A percentile compares a stretch with the other conserved stretches of the same genome.
These are phyloP conservation scores for Rhododendron molle DNA, from an alignment of 148 eudicot species.

Conservation along the genomic window DNA sequence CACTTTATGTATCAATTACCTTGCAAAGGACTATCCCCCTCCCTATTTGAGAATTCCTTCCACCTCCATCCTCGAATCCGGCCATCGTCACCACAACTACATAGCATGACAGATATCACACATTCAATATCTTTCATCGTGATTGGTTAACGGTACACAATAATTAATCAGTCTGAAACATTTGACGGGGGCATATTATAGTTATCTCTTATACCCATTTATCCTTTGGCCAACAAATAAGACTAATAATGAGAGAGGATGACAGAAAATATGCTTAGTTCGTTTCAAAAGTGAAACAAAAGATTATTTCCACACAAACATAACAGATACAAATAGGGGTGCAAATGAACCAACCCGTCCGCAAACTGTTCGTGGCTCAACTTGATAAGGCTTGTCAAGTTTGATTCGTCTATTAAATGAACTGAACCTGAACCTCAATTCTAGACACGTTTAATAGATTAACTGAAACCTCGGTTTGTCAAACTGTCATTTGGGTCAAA, in stretches of 20 bases:
- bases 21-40: constrained; percentile 28
- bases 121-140: background rate
- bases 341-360: background rate
- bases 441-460: background rate
- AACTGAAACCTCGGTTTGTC: background rate
- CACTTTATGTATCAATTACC: constrained; percentile 26
- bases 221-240: background rate
- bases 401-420: background rate
- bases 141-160: background rate
- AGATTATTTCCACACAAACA: background rate
- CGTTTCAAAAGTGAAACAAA: background rate
- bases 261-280: background rate
- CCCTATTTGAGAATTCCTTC: constrained; percentile 52
- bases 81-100: constrained; percentile 99
- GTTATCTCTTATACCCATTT: background rate
- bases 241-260: background rate
- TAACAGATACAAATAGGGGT: background rate
- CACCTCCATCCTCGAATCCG: constrained; percentile 90
- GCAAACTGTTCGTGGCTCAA: background rate
- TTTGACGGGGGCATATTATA: background rate
- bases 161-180: background rate
- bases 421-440: background rate
- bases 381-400: background rate
- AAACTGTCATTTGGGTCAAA: background rate
- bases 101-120: constrained; percentile 14